These are phyloP conservation scores for Candida tallmaniae DNA, from an alignment of 805 yeast species.

Conservation along the genomic window DNA sequence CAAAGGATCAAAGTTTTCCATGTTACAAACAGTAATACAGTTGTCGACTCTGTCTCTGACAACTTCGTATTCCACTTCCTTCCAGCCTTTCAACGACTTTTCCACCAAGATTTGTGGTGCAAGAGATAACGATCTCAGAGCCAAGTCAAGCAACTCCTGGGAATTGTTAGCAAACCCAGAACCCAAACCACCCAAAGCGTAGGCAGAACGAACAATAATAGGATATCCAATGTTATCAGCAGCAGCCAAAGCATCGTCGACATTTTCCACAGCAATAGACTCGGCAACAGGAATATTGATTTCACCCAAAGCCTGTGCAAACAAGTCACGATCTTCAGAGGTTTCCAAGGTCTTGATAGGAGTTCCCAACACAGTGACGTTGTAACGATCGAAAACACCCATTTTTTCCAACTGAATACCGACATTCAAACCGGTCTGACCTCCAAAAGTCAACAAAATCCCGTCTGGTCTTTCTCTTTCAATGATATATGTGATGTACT, in stretches of 20 bases:
- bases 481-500: slow-evolving; percentile 93
- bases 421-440: slow-evolving; percentile 95
- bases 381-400: slow-evolving; percentile 88
- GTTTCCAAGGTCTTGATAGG: slow-evolving; percentile 94
- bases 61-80: slow-evolving; percentile 97
- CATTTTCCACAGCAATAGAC: slow-evolving; percentile 77
- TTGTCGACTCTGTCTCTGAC: slow-evolving; percentile 96
- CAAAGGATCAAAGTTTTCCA: slow-evolving; percentile 98
- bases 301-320: slow-evolving; percentile 91
- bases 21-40: slow-evolving; percentile 98
- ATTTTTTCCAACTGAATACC: slow-evolving; percentile 91
- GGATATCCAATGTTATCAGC: slow-evolving; percentile 90
- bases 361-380: slow-evolving; percentile 95
- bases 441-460: slow-evolving; percentile 95
- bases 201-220: slow-evolving; percentile 95
- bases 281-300: slow-evolving; percentile 95
- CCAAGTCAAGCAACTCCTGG: slow-evolving; percentile 75
- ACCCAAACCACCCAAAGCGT: slow-evolving; percentile 95
- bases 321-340: slow-evolving; percentile 96
- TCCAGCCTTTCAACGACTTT: slow-evolving; percentile 98
- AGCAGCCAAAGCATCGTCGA: slow-evolving; percentile 80
- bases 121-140: slow-evolving; percentile 82
- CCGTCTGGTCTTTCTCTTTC: slow-evolving; percentile 95
- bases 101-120: slow-evolving; percentile 96
- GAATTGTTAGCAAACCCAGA: slow-evolving; percentile 95